These are phyloP conservation scores for Salisapilia sapeloensis DNA, from an alignment of 352 stramenopile species.

Conservation along the genomic window DNA sequence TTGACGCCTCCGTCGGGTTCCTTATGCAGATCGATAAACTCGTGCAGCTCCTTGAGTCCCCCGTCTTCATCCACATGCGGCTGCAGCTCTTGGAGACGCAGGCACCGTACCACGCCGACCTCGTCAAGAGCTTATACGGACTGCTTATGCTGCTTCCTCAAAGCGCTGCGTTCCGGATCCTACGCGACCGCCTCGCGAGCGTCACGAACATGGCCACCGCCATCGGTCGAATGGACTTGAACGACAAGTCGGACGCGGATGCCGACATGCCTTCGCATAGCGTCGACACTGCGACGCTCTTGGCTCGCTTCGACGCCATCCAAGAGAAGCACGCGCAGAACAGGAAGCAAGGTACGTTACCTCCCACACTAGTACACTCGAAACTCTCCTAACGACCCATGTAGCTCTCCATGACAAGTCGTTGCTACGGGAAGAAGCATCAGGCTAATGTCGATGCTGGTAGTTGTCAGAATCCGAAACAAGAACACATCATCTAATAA, in stretches of 20 bases:
- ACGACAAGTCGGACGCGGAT: constrained; percentile 2
- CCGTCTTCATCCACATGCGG: constrained; percentile 97
- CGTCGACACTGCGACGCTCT: constrained; percentile 33
- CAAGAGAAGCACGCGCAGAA: constrained; percentile 53
- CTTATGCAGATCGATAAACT: constrained; percentile 99
- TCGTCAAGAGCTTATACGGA: constrained; percentile 96
- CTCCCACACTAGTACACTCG: not conserved
- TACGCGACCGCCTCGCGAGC: constrained; percentile 66
- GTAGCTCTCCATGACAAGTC: constrained; percentile 35
- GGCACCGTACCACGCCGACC: constrained; percentile 84
- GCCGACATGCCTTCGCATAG: constrained; percentile 4
- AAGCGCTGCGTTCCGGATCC: constrained; percentile 66
- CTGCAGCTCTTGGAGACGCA: constrained; percentile 96
- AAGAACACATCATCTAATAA: constrained; percentile 13
- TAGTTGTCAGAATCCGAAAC: too few species aligned
- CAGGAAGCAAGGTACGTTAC: constrained; percentile 38
- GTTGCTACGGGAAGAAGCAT: constrained; percentile 11
- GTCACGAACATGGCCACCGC: constrained; percentile 79
- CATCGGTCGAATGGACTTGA: constrained; percentile 62
- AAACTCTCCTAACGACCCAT: not conserved
- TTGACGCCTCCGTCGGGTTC: constrained; percentile 96
- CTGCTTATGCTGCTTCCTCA: constrained; percentile 96
- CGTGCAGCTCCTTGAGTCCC: constrained; percentile 97
- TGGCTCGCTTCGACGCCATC: constrained; percentile 58
- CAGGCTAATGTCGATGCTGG: too few species aligned